A percentile compares a stretch with the other conserved stretches of the same genome.
These are phyloP conservation scores for Rubia occidens DNA, from an alignment of 305 asterid species.

Conservation along the genomic window DNA sequence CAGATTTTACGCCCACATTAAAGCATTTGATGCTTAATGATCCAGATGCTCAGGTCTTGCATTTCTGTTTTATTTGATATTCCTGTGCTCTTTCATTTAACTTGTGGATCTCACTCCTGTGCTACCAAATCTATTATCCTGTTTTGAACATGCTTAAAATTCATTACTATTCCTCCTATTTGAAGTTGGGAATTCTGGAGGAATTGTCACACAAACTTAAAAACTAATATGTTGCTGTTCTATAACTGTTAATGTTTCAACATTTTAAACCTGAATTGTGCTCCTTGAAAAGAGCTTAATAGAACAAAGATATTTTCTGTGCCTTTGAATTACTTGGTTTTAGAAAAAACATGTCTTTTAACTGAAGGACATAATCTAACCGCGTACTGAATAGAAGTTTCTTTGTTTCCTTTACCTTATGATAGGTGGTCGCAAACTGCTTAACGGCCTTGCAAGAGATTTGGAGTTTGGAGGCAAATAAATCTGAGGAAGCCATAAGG, in stretches of 20 bases:
- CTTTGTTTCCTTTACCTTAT: not conserved
- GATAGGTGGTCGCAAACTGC: constrained; percentile 91
- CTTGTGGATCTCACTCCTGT: not conserved
- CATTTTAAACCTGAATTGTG: not conserved
- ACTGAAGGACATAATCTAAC: not conserved
- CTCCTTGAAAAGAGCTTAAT: not conserved
- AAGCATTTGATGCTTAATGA: constrained; percentile 93
- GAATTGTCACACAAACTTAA: not conserved
- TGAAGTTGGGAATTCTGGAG: not conserved
- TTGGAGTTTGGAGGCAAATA: constrained; percentile 88
- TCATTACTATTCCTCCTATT: not conserved
- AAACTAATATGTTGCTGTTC: not conserved
- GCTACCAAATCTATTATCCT: not conserved
- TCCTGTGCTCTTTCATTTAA: not conserved
- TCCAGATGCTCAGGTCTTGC: constrained; percentile 82
- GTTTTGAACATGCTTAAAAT: constrained; percentile 1
- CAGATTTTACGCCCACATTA: constrained; percentile 73
- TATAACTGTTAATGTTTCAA: not conserved
- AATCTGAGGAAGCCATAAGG: constrained; percentile 81
- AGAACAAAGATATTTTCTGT: not conserved
- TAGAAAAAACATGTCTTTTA: not conserved
- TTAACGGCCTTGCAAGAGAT: constrained; percentile 86
- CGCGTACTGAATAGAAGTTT: not conserved
- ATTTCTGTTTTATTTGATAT: constrained; percentile 13
- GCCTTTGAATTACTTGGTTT: not conserved